Evolutionary conservation across 2,329 filamentous ascomycete genomes (phyloP).

Genomic region (Bimuria novae-zelandiae): DNA sequence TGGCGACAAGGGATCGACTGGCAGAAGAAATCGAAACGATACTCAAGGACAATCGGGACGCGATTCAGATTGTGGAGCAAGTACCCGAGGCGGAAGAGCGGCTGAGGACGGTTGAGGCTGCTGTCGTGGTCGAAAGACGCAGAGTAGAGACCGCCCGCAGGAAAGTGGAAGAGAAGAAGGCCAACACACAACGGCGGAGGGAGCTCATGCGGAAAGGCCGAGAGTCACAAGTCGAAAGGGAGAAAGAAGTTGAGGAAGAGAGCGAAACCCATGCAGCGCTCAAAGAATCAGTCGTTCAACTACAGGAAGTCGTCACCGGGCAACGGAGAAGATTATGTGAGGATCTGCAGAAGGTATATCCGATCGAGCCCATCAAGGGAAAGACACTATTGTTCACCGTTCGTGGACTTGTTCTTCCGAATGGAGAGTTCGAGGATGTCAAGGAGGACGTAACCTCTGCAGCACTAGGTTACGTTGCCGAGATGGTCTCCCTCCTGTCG

Average conservation of each 20-base stretch:
- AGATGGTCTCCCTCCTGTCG: constrained; percentile 75
- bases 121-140: constrained; percentile 67
- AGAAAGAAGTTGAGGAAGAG: constrained; percentile 64
- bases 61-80: constrained; percentile 41
- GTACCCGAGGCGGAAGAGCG: constrained; percentile 52
- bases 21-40: constrained; percentile 74
- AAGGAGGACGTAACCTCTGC: constrained; percentile 77
- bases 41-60: constrained; percentile 45
- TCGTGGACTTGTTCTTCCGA: constrained; percentile 75
- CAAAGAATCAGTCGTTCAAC: constrained; percentile 59
- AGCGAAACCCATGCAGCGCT: constrained; percentile 53
- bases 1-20: constrained; percentile 74
- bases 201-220: constrained; percentile 70
- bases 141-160: constrained; percentile 65
- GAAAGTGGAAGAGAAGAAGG: constrained; percentile 68
- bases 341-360: constrained; percentile 77
- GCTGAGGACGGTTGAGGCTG: constrained; percentile 52
- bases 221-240: constrained; percentile 61
- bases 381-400: constrained; percentile 82
- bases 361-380: constrained; percentile 69
- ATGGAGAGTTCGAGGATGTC: constrained; percentile 74
- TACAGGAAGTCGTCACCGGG: constrained; percentile 72
- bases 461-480: constrained; percentile 78
- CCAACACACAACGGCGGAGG: constrained; percentile 68
- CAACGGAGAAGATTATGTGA: constrained; percentile 88